These are phyloP conservation scores for Citrus cavaleriei DNA, from an alignment of 345 rosid species.

Conservation along the genomic window DNA sequence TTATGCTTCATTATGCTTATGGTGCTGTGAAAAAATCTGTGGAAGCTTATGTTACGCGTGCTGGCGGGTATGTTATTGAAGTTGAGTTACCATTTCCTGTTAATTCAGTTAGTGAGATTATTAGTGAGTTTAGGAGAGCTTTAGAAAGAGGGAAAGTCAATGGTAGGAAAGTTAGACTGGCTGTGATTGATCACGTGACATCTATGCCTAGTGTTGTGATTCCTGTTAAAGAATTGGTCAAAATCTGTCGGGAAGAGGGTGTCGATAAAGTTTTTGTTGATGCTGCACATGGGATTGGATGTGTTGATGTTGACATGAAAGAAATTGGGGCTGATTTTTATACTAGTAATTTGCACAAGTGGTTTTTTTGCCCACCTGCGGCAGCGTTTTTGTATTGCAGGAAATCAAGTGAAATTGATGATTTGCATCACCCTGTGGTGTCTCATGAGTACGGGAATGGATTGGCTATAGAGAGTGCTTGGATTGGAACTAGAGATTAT, in stretches of 20 bases:
- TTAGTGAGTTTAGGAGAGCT: constrained; percentile 53
- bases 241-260: constrained; percentile 80
- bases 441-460: constrained; percentile 92
- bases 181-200: constrained; percentile 89
- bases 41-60: constrained; percentile 80
- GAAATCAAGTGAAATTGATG: constrained; percentile 27
- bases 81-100: constrained; percentile 86
- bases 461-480: constrained; percentile 76
- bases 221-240: constrained; percentile 75
- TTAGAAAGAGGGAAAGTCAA: constrained; percentile 58
- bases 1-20: constrained; percentile 85
- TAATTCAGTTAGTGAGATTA: constrained; percentile 52
- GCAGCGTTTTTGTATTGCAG: constrained; percentile 83
- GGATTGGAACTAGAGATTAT: constrained; percentile 95
- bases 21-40: constrained; percentile 86
- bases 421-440: constrained; percentile 93
- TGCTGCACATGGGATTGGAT: constrained; percentile 92
- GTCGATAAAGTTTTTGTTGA: constrained; percentile 90
- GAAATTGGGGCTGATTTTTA: constrained; percentile 96
- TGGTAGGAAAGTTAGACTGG: constrained; percentile 74
- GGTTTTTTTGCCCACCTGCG: constrained; percentile 96
- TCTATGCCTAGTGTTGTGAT: constrained; percentile 91
- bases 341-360: constrained; percentile 79
- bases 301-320: constrained; percentile 78
- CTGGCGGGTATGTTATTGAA: constrained; percentile 85